Base-by-base conservation (phyloP, 1,284 basidiomycete species). In the Sporisorium scitamineum region DNA sequence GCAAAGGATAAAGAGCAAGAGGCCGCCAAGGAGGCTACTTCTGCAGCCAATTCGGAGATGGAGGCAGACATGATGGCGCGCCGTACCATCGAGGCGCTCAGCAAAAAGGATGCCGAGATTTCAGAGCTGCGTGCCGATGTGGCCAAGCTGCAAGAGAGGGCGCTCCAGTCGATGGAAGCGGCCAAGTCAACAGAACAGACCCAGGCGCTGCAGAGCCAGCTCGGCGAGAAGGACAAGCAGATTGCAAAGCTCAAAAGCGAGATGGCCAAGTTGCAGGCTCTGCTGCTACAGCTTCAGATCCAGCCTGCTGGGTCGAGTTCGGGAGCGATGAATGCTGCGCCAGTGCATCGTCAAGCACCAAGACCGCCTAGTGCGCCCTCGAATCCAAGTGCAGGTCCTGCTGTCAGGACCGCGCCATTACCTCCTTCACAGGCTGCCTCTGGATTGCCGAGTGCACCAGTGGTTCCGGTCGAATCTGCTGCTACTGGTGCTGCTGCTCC, bases 61-160 rank as follows among this genome's bases (percentile, higher is more conserved):
- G 92, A 94, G 80, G 89, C 91, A 1, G 90, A 91, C 66, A 81
- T 88, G n/a, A 91, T 95, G 79, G 92, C 90, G 0, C 88, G 88
- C 26, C 89, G 89, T 42, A 89, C 91, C 1, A 91, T 95, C 34
- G 91, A 93, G 58, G 89, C 89, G 42, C 85, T 94, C 27, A 88
- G 89, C 2, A 88, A 90, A 80, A 92, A 92, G 80, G 93, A 94
- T 53, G 88, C 90, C 18, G 90, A 91, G 79, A 91, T 94, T 42
- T 79, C 84, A 4, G 76, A 69, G 29, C 61, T 80, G 37, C 70
- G 80, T 24, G 51, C 77, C 1, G 79, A 81, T 42, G 50, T 81
- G 7, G 79, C 79, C 29, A 81, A 78, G 52, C 48, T 81, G 34
- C 80, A 81, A 61, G 68, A 78, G 51, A 74, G 70, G 57, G 61